phyloP scores from a whole-genome alignment of 257 asterid genomes.

The Lithospermum erythrorhizon region DNA sequence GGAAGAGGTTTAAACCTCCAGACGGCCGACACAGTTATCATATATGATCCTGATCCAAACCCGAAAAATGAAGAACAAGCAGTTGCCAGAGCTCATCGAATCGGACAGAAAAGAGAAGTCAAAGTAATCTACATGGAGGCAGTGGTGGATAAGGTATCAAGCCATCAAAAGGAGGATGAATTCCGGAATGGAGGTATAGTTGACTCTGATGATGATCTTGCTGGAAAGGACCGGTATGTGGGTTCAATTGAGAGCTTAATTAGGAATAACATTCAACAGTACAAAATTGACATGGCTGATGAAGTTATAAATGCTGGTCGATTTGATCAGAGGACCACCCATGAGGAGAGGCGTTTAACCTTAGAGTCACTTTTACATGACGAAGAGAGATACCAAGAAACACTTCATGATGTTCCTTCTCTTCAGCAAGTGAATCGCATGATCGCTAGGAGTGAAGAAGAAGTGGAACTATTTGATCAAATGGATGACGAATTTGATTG shows the following conservation, averaged over 20 bases:
- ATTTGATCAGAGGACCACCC: constrained; percentile 98
- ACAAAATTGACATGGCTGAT: constrained; percentile 99
- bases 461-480: constrained; percentile 90
- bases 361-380: constrained; percentile 91
- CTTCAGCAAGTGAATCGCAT: constrained; percentile 95
- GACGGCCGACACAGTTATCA: constrained; percentile 94
- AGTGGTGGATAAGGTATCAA: constrained; percentile 79
- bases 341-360: constrained; percentile 94
- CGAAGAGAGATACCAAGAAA: constrained; percentile 95
- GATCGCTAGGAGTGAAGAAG: constrained; percentile 96
- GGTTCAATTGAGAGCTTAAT: constrained; percentile 96
- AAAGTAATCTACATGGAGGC: constrained; percentile 98
- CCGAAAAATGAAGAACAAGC: constrained; percentile 99
- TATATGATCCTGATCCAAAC: constrained; percentile 99
- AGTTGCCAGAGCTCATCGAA: constrained; percentile 97
- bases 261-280: constrained; percentile 93
- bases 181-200: constrained; percentile 58
- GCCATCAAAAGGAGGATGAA: constrained; percentile 96
- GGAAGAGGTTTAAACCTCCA: constrained; percentile 98
- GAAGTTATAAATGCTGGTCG: constrained; percentile 99
- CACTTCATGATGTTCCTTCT: constrained; percentile 90
- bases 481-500: constrained; percentile 97
- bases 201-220: constrained; percentile 94
- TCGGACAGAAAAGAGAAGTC: constrained; percentile 98
- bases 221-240: constrained; percentile 88